These are phyloP conservation scores for Asterophora lycoperdoides DNA, from an alignment of 768 basidiomycete species.

Conservation along the genomic window DNA sequence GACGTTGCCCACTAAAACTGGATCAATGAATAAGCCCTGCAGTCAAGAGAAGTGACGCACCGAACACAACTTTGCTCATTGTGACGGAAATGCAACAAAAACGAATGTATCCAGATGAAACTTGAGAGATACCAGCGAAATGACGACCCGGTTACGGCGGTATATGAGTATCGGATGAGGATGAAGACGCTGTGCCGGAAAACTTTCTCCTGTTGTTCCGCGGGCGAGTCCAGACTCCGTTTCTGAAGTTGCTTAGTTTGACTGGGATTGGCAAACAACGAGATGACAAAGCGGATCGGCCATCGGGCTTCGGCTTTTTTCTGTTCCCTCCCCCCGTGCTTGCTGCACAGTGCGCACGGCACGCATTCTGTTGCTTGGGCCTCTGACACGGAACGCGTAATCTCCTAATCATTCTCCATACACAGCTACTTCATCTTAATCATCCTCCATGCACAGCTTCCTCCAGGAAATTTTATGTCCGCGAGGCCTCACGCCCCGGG, in stretches of 20 bases:
- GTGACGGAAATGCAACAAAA: not conserved
- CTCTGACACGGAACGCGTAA: not conserved
- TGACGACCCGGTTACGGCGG: not conserved
- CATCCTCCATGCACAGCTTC: not conserved
- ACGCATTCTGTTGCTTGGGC: no score
- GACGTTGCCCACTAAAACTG: constrained; percentile 78
- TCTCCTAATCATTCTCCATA: not conserved
- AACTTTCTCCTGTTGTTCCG: not conserved
- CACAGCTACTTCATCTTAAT: not conserved
- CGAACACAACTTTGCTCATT: constrained; percentile 75
- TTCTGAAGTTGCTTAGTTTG: no score
- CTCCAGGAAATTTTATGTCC: not conserved
- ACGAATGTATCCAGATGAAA: not conserved
- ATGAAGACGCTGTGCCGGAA: not conserved
- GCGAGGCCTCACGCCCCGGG: no score
- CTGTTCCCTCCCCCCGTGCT: no score
- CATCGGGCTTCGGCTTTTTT: not conserved
- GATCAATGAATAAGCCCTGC: no score
- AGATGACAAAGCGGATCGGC: not conserved
- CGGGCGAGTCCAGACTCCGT: no score
- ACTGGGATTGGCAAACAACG: not conserved
- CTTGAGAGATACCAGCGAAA: not conserved
- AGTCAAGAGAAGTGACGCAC: constrained; percentile 44
- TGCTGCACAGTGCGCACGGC: no score
- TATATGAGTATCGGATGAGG: not conserved